These are phyloP conservation scores for Dryas octopetala DNA, from an alignment of 306 rosid genomes.

Conservation along the genomic window DNA sequence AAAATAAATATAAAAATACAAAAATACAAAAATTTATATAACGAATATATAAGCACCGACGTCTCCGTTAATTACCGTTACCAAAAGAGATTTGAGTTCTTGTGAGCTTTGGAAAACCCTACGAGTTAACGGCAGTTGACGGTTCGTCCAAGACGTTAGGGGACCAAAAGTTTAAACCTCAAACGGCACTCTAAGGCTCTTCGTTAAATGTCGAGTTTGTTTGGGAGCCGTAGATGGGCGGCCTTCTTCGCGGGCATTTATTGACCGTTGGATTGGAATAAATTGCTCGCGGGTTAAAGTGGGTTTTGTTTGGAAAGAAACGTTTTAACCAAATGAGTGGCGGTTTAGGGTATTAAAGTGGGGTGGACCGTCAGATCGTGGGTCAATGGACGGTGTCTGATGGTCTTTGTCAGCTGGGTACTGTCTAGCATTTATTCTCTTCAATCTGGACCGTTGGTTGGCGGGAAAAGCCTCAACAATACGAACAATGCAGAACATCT, in stretches of 20 bases:
- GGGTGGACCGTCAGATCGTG: conserved; percentile 25
- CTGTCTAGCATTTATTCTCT: not conserved
- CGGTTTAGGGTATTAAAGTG: conserved; percentile 14
- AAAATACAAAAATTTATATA: conserved; percentile 24
- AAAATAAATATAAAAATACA: conserved; percentile 3
- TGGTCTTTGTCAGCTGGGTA: not conserved
- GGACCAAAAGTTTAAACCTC: conserved; percentile 64
- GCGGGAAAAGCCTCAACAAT: not conserved
- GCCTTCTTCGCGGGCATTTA: conserved; percentile 27
- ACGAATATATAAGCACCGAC: conserved; percentile 77
- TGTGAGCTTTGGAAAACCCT: conserved; percentile 24
- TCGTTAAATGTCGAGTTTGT: conserved; percentile 43
- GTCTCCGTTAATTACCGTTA: conserved; percentile 82
- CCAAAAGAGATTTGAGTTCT: not conserved
- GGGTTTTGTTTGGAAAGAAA: conserved; percentile 22
- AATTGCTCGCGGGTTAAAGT: not conserved
- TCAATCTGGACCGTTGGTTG: conserved; percentile 12
- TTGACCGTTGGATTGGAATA: conserved; percentile 46
- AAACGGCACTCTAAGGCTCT: conserved; percentile 65
- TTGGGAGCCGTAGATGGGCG: conserved; percentile 10
- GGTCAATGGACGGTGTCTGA: not conserved
- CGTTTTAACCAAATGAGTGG: conserved; percentile 26
- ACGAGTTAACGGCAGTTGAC: conserved; percentile 46
- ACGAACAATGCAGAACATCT: too few relatives aligned
- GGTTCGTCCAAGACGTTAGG: conserved; percentile 31